Conservation (phyloP, 2,329 filamentous ascomycete species). For the Ophiostoma piceae region DNA sequence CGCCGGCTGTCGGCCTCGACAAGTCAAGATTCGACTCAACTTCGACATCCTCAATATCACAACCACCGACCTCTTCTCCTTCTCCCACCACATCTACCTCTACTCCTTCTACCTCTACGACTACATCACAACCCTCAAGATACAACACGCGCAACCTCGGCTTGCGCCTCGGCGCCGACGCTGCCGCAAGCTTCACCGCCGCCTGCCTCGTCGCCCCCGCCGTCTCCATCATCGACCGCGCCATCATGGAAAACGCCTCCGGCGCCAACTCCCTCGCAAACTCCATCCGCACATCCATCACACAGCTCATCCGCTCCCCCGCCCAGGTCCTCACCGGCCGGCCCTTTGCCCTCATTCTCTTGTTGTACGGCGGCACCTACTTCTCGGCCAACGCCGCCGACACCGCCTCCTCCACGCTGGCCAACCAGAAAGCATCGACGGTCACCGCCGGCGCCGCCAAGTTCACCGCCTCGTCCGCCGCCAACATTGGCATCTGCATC, state of each 20-base stretch:
- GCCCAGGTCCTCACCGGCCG: conserved; percentile 57
- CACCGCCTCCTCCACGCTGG: conserved; percentile 63
- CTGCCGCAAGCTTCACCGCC: conserved; percentile 39
- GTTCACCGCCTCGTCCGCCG: conserved; percentile 71
- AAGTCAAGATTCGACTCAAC: neutral
- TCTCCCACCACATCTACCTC: neutral
- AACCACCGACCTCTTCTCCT: neutral
- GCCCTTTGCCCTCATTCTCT: conserved; percentile 64
- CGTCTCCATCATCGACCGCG: conserved; percentile 84
- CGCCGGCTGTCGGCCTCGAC: neutral
- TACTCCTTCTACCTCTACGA: neutral
- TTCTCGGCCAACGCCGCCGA: conserved; percentile 83
- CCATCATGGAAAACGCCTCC: conserved; percentile 77
- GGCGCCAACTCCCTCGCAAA: conserved; percentile 55
- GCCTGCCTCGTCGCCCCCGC: conserved; percentile 74
- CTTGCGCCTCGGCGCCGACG: conserved; percentile 34
- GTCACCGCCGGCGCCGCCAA: conserved; percentile 73
- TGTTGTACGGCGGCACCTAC: conserved; percentile 85
- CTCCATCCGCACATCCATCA: conserved; percentile 56
- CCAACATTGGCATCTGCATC: conserved; percentile 80
- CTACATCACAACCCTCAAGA: neutral
- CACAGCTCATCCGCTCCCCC: conserved; percentile 53
- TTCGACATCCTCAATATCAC: neutral
- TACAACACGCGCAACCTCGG: conserved; percentile 28
- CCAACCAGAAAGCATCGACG: conserved; percentile 45